These are phyloP conservation scores for Podospora sp. DNA, from an alignment of 495 filamentous ascomycete genomes.

Conservation along the genomic window DNA sequence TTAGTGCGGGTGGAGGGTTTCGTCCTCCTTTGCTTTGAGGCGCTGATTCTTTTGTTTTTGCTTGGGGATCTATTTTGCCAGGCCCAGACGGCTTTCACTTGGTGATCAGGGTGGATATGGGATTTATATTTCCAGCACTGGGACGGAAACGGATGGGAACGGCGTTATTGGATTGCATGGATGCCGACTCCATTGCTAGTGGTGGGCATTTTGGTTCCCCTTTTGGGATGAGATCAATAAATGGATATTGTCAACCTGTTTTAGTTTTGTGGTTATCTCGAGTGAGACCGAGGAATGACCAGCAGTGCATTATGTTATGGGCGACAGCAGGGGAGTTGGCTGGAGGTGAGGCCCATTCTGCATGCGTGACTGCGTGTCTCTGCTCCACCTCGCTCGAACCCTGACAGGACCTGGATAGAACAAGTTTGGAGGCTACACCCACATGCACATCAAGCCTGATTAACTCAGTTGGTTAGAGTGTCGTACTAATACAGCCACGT, in stretches of 20 bases:
- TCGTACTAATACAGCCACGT: not conserved
- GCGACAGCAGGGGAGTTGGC: too few relatives aligned
- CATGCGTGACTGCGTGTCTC: too few relatives aligned
- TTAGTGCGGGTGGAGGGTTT: not conserved
- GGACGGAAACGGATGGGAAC: not conserved
- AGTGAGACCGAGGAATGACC: too few relatives aligned
- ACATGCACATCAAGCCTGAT: not conserved
- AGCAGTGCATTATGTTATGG: too few relatives aligned
- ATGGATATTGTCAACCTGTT: not conserved
- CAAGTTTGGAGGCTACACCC: not conserved
- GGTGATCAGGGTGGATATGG: not conserved
- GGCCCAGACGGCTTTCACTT: not conserved
- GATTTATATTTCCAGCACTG: not conserved
- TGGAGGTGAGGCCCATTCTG: too few relatives aligned
- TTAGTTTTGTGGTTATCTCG: too few relatives aligned
- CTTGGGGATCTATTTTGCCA: conserved; percentile 8
- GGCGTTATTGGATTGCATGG: conserved; percentile 4
- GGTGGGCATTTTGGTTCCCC: not conserved
- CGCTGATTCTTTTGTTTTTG: conserved; percentile 2
- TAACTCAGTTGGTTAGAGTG: conserved; percentile 8
- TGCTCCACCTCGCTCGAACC: not conserved
- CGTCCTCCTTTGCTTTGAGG: not conserved
- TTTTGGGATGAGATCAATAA: conserved; percentile 2
- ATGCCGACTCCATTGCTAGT: not conserved
- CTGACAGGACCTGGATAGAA: not conserved